Evolutionary conservation across 805 yeast species (phyloP), one percentile per base, ranked within the genome.

Genomic region (Ogataea methanolica): DNA sequence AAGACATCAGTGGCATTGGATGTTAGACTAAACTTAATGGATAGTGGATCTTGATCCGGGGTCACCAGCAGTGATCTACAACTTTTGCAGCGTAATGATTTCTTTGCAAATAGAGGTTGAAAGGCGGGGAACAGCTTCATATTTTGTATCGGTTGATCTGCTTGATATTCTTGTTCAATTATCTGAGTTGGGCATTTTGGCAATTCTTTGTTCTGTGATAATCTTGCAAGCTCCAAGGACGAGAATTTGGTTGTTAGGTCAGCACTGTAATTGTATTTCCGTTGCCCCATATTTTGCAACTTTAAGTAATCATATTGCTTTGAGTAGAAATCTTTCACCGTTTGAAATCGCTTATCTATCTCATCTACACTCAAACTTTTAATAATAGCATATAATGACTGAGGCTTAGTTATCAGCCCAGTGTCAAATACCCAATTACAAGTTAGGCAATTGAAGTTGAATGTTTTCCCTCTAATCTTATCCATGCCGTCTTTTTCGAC

Each of bases 351-450:
- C 6, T 22, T 35, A 15, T 56, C 52, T 2, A 39, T 40, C 7
- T 36, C 38, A 37, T 36, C 36, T 3, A 44, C 47, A 4, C 48
- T 45, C 17, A 60, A 56, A 1, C 49, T 33, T 14, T 44, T 50
- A 15, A 70, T 51, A 11, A 70, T 67, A 2, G 60, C 53, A 6
- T 49, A 39, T 37, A 77, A 50, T 6, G 79, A 63, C 42, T 65
- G 71, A 1, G 80, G 80, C 45, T 66, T 72, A 19, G 60, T 57
- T 7, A 75, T 64, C 5, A 67, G 46, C 1, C 63, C 67, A 1
- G 80, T 71, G 16, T 53, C 46, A 47, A 66, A 76, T 0, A 12
- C 29, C 60, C 68, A 77, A 2, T 47, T 40, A 50, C 78, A 70
- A 42, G 46, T 54, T 4, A 53, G 50, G 56, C 82, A 77, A 14